Conservation (phyloP, 345 rosid genomes). For the Camelina laxa region DNA sequence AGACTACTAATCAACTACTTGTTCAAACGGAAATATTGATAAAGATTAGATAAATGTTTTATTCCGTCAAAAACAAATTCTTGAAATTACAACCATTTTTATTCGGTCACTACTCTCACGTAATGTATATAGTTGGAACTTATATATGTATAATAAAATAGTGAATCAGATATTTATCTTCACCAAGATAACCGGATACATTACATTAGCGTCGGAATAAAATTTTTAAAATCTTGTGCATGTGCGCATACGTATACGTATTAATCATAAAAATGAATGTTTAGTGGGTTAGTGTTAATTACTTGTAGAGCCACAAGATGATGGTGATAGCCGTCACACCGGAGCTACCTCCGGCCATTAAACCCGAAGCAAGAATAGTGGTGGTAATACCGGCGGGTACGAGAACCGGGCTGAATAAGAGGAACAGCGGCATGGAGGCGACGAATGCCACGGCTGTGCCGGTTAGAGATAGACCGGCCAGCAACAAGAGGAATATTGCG, state of each 20-base stretch:
- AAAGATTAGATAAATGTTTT: background rate
- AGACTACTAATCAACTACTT: no score
- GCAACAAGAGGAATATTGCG: conserved; percentile 65
- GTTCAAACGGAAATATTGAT: no score
- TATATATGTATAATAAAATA: background rate
- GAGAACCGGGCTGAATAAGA: conserved; percentile 77
- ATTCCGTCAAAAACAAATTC: background rate
- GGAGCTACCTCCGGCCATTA: conserved; percentile 66
- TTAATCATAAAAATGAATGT: background rate
- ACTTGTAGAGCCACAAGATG: conserved; percentile 70
- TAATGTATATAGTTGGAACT: conserved; percentile 1
- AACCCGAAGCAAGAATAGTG: conserved; percentile 53
- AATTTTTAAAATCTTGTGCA: background rate
- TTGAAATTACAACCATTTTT: background rate
- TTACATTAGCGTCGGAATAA: background rate
- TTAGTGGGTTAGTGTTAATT: conserved; percentile 2
- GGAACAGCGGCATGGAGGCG: conserved; percentile 66
- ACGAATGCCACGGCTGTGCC: conserved; percentile 64
- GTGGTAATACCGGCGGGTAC: conserved; percentile 68
- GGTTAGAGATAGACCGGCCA: conserved; percentile 64
- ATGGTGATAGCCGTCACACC: conserved; percentile 59
- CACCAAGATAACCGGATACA: background rate
- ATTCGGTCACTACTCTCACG: background rate
- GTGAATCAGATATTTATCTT: background rate
- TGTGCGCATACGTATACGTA: no score